These are phyloP conservation scores for Coriolopsis trogii DNA, from an alignment of 1,284 basidiomycete genomes.

Conservation along the genomic window DNA sequence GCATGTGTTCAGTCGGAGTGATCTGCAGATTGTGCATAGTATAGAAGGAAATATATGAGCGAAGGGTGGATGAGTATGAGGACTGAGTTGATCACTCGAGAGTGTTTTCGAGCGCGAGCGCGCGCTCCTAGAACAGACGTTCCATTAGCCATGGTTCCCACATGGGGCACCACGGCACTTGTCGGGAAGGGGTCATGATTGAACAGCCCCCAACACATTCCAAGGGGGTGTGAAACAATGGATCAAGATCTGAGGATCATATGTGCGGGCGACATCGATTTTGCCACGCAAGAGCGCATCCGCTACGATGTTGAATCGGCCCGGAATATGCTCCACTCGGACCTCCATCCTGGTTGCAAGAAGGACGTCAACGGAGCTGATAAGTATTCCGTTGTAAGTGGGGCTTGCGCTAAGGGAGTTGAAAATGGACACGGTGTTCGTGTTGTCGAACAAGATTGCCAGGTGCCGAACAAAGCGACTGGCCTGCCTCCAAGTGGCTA, in stretches of 20 bases:
- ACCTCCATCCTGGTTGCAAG: too few relatives aligned
- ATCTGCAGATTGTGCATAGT: conserved; percentile 34
- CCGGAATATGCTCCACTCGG: too few relatives aligned
- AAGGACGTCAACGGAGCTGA: too few relatives aligned
- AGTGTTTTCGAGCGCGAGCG: conserved; percentile 35
- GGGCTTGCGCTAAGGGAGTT: too few relatives aligned
- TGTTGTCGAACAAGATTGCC: too few relatives aligned
- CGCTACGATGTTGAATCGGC: too few relatives aligned
- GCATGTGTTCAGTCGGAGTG: conserved; percentile 38
- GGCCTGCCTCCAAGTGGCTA: too few relatives aligned
- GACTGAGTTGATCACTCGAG: conserved; percentile 33
- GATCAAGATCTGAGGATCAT: background rate
- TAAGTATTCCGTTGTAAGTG: too few relatives aligned
- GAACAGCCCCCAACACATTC: conserved; percentile 2
- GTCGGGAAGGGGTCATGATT: background rate
- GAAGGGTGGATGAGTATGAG: conserved; percentile 38
- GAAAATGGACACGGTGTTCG: too few relatives aligned
- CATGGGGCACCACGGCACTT: conserved; percentile 29
- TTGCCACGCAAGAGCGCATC: too few relatives aligned
- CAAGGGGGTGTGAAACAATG: conserved; percentile 5
- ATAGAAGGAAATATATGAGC: conserved; percentile 44
- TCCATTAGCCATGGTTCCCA: conserved; percentile 37
- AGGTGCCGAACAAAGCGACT: too few relatives aligned
- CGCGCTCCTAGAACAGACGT: conserved; percentile 34
- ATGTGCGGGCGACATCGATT: conserved; percentile 11